phyloP scores from a whole-genome alignment of 257 asterid species.

The Capsicum pubescens region DNA sequence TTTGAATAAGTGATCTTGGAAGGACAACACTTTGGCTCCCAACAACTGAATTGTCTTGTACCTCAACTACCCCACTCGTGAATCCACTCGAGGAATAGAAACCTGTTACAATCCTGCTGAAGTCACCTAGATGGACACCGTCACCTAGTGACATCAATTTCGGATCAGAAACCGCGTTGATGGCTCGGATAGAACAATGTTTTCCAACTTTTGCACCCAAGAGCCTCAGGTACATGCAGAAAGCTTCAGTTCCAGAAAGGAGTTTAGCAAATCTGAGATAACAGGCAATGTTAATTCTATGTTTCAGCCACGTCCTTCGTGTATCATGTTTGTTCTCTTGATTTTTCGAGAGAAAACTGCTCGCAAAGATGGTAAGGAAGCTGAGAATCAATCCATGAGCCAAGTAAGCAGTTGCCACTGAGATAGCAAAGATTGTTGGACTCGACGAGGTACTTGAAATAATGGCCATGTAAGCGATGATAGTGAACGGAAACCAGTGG shows the following conservation, averaged over 20 bases:
- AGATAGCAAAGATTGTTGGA: constrained; percentile 50
- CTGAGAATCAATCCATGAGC: constrained; percentile 64
- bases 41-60: constrained; percentile 65
- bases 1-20: constrained; percentile 68
- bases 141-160: constrained; percentile 56
- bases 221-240: constrained; percentile 71
- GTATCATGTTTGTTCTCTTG: constrained; percentile 39
- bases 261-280: constrained; percentile 83
- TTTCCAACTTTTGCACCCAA: constrained; percentile 76
- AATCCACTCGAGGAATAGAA: constrained; percentile 63
- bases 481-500: constrained; percentile 81
- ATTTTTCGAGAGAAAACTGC: constrained; percentile 35
- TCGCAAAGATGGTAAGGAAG: constrained; percentile 51
- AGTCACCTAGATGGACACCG: constrained; percentile 89
- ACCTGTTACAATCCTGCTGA: constrained; percentile 70
- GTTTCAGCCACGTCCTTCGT: constrained; percentile 60
- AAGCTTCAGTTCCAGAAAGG: constrained; percentile 90
- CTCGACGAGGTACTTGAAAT: constrained; percentile 38
- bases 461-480: constrained; percentile 55
- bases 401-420: constrained; percentile 58
- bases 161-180: constrained; percentile 71
- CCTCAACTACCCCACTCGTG: constrained; percentile 54
- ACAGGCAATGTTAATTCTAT: constrained; percentile 56
- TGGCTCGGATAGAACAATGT: constrained; percentile 79
- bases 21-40: constrained; percentile 88